Base-by-base conservation (phyloP, 495 filamentous ascomycete species). In the Aspergillus steynii region DNA sequence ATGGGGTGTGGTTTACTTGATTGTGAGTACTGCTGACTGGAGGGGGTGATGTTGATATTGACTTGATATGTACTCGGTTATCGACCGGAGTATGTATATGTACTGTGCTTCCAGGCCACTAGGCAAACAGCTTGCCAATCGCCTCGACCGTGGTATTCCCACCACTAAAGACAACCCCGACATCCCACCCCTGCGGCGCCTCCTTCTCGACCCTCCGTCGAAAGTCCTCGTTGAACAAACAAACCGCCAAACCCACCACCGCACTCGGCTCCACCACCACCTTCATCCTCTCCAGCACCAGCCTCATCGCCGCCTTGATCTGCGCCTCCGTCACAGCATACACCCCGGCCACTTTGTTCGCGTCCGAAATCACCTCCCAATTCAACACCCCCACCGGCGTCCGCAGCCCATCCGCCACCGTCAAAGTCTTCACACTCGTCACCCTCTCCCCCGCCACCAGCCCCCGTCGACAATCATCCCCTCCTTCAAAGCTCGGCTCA, bases 221-320 rank as follows among this genome's bases (percentile, higher is more conserved):
- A 66, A 96, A 97, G 29, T 91, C 90, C 71, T 96, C 92, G 71
- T 95, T 87, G 66, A 84, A 97, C 66, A 99, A 72, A 59, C 86
- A 88, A 5, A 89, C 89, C 4, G 95, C 95, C 64, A 99, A 73
- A 14, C 87, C 87, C 26, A 99, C 93, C 3, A 88, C 92, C 3
- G 93, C 85, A 72, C 90, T 93, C 52, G 95, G 95, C 79, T 99
- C 95, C 28, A 97, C 84, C 49, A 97, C 83, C 49, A 96, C 76
- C 85, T 98, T 98, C 84, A 96, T 87, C 60, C 93, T 75, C 82
- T 99, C 94, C 68, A 94, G 71, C 32, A 94, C 90, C 66, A 97
- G 70, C 61, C 79, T 74, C 85, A 98, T 79, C 3, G 93, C 89
- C 9, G 74, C 74, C 74, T 84, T 84, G 73, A 99, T 97, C 77